Conservation (phyloP, 371 early-diverging fungal species). For the Mucor piriformis region DNA sequence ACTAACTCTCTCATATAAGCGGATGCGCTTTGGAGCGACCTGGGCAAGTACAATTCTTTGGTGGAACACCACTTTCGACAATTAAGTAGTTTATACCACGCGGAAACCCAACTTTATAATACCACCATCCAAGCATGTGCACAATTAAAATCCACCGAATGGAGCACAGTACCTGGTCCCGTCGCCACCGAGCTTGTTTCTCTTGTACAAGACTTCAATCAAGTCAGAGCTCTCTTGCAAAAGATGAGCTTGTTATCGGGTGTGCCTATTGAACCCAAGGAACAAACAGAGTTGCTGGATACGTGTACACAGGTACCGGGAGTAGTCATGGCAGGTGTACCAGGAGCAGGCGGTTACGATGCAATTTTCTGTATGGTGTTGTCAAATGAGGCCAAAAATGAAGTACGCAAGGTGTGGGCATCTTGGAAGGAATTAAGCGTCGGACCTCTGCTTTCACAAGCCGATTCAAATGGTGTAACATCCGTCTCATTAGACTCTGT, state of each 20-base stretch:
- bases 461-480: slow-evolving; percentile 57
- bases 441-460: slow-evolving; percentile 72
- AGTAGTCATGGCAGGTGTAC: slow-evolving; percentile 90
- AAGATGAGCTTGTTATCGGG: slow-evolving; percentile 72
- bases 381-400: slow-evolving; percentile 49
- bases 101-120: slow-evolving; percentile 38
- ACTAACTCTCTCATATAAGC: too few species aligned
- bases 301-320: slow-evolving; percentile 76
- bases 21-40: slow-evolving; percentile 56
- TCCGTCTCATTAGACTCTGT: slow-evolving; percentile 23
- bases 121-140: slow-evolving; percentile 43
- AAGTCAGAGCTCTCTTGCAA: slow-evolving; percentile 63
- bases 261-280: slow-evolving; percentile 89
- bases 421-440: slow-evolving; percentile 75
- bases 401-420: slow-evolving; percentile 67
- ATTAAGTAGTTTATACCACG: slow-evolving; percentile 27
- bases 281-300: slow-evolving; percentile 86
- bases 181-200: slow-evolving; percentile 21
- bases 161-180: slow-evolving; percentile 3
- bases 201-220: slow-evolving; percentile 34
- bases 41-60: slow-evolving; percentile 57
- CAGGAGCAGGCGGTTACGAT: slow-evolving; percentile 97
- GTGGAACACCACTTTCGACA: slow-evolving; percentile 52
- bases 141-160: slow-evolving; percentile 6
- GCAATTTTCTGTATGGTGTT: slow-evolving; percentile 90